Base-by-base conservation (phyloP, 202 grass and related monocot genomes). In the Schoenoplectus triqueter region DNA sequence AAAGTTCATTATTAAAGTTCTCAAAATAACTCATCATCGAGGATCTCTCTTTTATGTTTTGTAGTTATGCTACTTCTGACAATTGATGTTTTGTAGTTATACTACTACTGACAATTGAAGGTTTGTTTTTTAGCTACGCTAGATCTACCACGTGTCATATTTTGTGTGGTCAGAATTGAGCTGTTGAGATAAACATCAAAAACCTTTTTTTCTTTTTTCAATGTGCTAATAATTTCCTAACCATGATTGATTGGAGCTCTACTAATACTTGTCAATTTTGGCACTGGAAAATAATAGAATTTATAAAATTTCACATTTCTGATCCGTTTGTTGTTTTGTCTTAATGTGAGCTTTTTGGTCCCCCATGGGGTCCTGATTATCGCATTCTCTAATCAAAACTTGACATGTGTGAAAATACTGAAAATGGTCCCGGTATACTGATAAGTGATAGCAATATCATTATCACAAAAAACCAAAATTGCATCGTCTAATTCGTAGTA, bases 271-370 rank as follows among this genome's bases (percentile, higher is more conserved):
- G 11, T 39, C 14, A 69, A 69, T 70, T 67, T 50, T 14, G 3
- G 45, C 47, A 19, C 10, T 69, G 15, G 15, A 83, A 52, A 15
- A 80, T 62, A 82, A 69, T 6, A 14, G 5, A 82, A 55, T 3
- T 60, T 15, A 67, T 49, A 49, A 50, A 69, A 70, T 66, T 13
- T 83, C 70, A 20, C 10, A 55, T 52, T 54, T 52, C 64, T 55
- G 57, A 55, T 59, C 47, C 31, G 15, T 17, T 61, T 55, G 51
- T 82, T 41, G 42, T 69, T 69, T 83, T 48, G 10, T 83, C 64
- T 71, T 55, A 42, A 83, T 69, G 70, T 83, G 65, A 55, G 81
- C 65, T 83, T 10, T 83, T 67, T 55, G 81, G 81, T 83, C 81
- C 81, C 80, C 14, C 6, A 70, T 71, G 65, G 49, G 65, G 65